phyloP scores from a whole-genome alignment of 73 alveolate species.

The Paramecium sonneborni region DNA sequence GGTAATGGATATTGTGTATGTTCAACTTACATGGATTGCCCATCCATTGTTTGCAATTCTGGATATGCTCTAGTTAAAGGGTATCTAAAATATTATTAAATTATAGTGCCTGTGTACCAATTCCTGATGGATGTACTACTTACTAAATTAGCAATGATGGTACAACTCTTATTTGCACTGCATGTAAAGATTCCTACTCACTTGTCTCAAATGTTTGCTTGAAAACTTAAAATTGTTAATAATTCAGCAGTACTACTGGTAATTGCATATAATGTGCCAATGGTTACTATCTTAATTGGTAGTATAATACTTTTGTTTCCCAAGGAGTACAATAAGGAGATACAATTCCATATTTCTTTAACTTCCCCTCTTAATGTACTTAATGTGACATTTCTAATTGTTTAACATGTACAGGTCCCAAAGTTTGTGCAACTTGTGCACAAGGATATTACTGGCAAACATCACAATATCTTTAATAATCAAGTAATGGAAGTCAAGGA shows the following conservation, averaged over 20 bases:
- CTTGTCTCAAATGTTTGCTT: neutral
- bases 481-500: neutral
- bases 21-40: neutral
- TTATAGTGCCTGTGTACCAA: neutral
- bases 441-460: neutral
- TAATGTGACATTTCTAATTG: neutral
- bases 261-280: neutral
- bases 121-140: neutral
- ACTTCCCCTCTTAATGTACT: neutral
- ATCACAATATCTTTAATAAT: neutral
- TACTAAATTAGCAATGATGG: neutral
- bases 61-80: neutral
- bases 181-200: neutral
- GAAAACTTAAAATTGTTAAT: neutral
- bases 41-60: neutral
- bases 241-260: neutral
- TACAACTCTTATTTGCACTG: neutral
- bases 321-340: no score
- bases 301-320: neutral
- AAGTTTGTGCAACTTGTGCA: neutral
- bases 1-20: neutral
- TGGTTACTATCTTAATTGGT: neutral
- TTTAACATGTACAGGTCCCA: neutral
- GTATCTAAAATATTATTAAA: neutral
- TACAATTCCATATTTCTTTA: neutral